Evolutionary conservation across 2,329 filamentous ascomycete species (phyloP), one percentile per base, ranked within the genome.

Genomic region (Pyricularia sp.): DNA sequence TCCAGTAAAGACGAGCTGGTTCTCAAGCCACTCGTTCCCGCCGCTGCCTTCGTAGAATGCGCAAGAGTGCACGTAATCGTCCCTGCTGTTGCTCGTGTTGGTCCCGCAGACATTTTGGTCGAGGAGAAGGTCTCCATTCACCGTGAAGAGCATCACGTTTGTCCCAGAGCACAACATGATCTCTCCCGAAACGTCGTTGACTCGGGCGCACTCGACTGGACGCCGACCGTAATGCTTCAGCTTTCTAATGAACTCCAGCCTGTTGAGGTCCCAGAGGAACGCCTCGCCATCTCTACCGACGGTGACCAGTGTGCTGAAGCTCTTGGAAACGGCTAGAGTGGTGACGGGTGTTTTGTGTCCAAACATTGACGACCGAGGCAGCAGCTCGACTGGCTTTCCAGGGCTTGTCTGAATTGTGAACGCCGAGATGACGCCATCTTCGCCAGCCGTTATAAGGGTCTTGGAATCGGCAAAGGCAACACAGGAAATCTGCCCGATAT

Each of bases 41-140:
- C 93, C 93, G 0, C 87, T 84, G 0, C 93, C 93, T 74, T 97
- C 93, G 76, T 97, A 97, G 74, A 96, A 96, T 2, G 93, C 90
- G 68, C 92, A 94, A 1, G 88, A 87, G 62, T 90, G 82, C 2
- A 97, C 86, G 40, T 83, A 86, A 72, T 97, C 93, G 28, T 93
- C 90, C 16, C 44, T 9, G 49, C 44, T 53, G 60, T 40, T 65
- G 30, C 26, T 30, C 6, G 35, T 78, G 2, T 72, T 67, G 4
- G 79, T 77, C 22, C 85, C 82, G 70, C 91, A 94, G 0, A 96
- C 84, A 44, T 89, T 88, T 74, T 96, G 91, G 65, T 94, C 87
- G 0, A 97, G 79, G 1, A 99, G 79, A 0, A 93, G 75, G 7
- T 89, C 85, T 3, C 94, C 94, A 70, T 99, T 99, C 49, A 99